Base-by-base conservation (phyloP, 2,329 filamentous ascomycete genomes). In the Tolypocladium ovalisporum region DNA sequence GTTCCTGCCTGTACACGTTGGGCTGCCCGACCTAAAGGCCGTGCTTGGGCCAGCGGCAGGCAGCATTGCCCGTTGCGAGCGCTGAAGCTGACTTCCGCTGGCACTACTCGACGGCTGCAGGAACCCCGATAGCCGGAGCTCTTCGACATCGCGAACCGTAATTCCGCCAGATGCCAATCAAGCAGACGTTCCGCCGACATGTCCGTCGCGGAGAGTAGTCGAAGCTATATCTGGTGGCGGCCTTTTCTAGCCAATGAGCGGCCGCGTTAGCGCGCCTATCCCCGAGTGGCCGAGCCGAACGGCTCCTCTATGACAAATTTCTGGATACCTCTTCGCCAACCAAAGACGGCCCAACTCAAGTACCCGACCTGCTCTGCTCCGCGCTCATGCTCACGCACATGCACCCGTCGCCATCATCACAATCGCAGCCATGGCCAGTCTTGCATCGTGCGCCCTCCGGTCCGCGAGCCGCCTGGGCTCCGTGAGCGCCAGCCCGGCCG, bases 391-490 rank as follows among this genome's bases (percentile, higher is more conserved):
- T 55, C 57, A 47, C 17, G 44, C 56, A 47, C 56, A 62, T 59
- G 57, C 52, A 54, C 35, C 37, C 57, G 55, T 56, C 62, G 71
- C 59, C 62, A 58, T 59, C 60, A 57, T 57, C 62, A 54, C 56
- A 59, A 62, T 55, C 60, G 56, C 58, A 62, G 62, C 55, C 65
- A 88, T 89, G 86, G 79, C 83, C 65, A 83, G 77, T 69, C 73
- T 85, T 70, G 80, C 86, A 73, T 85, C 88, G 60, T 80, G 81
- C 68, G 82, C 85, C 66, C 77, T 90, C 74, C 86, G 89, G 77
- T 88, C 91, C 79, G 88, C 87, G 65, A 84, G 89, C 62, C 79
- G 81, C 68, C 76, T 83, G 56, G 74, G 75, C 66, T 69, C 76
- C 29, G 56, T 60, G 27, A 57, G 47, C 47, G 29, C 47, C 47